phyloP scores from a whole-genome alignment of 371 early-diverging fungal species.

The Fennellomyces sp. region DNA sequence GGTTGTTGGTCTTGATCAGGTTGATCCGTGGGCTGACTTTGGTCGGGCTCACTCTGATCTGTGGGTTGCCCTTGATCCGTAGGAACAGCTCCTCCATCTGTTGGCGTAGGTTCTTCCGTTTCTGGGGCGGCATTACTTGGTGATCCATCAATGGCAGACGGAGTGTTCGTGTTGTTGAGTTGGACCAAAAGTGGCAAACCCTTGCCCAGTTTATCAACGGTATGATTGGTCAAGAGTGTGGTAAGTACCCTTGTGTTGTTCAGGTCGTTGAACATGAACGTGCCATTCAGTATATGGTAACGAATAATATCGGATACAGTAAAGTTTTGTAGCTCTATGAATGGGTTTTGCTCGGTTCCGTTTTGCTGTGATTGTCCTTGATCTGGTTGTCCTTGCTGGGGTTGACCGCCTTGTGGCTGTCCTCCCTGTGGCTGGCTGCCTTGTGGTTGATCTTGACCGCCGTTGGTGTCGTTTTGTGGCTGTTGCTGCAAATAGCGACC shows the following conservation, averaged over 20 bases:
- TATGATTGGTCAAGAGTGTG: conserved; percentile 31
- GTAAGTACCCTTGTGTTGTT: conserved; percentile 16
- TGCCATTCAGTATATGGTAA: conserved; percentile 39
- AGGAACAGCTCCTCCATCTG: neutral
- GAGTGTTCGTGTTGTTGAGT: conserved; percentile 18
- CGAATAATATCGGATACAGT: conserved; percentile 27
- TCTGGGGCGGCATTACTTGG: neutral
- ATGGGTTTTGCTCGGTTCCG: too few relatives aligned
- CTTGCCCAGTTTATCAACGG: conserved; percentile 15
- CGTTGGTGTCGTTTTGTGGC: too few relatives aligned
- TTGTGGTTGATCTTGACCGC: too few relatives aligned
- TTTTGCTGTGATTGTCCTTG: too few relatives aligned
- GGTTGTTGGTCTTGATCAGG: neutral
- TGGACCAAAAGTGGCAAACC: conserved; percentile 32
- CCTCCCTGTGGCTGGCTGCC: neutral
- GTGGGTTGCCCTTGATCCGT: neutral
- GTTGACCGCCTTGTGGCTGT: neutral
- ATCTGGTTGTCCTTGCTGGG: neutral
- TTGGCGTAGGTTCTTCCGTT: neutral
- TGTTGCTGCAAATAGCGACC: too few relatives aligned
- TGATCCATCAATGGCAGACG: neutral
- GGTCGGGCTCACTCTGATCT: neutral
- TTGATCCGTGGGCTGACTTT: neutral
- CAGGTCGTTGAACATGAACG: conserved; percentile 19
- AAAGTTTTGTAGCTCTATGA: conserved; percentile 10